Evolutionary conservation across 2,329 filamentous ascomycete genomes (phyloP), one percentile per base, ranked within the genome.

Genomic region (Cryphonectria carpinicola): DNA sequence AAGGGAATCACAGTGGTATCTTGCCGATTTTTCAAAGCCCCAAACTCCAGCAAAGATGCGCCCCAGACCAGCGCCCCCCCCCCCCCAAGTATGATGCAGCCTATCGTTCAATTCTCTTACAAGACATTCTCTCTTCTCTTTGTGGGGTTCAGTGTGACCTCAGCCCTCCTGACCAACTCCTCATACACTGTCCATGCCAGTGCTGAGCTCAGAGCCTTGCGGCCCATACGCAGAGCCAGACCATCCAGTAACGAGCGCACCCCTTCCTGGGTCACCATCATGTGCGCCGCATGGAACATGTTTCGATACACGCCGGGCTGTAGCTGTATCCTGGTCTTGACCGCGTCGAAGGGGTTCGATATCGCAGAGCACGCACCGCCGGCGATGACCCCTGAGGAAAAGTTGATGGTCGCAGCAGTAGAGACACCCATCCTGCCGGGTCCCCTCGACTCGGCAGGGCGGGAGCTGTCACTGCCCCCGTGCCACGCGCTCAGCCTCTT

Each of bases 181-280:
- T 99, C 96, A 78, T 99, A 99, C 56, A 98, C 86, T 13, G 95
- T 98, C 96, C 96, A 99, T 10, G 95, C 95, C 75, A 98, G 85
- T n/a, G 96, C 96, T 67, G 92, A 95, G 80, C 95, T 98, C 61
- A 98, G 82, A 6, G 94, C 95, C 81, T 99, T 99, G 75, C 96
- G 87, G 62, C 91, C 92, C 86, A 98, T 97, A 70, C 96, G 88
- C 75, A 99, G 83, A 1, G 89, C 93, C 69, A 99, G 81, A 0
- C 96, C 96, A 79, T 96, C 92, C 81, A 96, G 95, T 70, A 99
- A 85, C 72, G 92, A 92, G 68, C 91, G 87, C 28, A 92, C 76
- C 0, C 95, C 95, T 74, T 98, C 95, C 76, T 97, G 92, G 1
- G 83, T 81, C 4, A 98, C 80, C 92, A 99, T 97, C 78, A 90